These are phyloP conservation scores for Mycena metata DNA, from an alignment of 768 basidiomycete genomes.

Conservation along the genomic window DNA sequence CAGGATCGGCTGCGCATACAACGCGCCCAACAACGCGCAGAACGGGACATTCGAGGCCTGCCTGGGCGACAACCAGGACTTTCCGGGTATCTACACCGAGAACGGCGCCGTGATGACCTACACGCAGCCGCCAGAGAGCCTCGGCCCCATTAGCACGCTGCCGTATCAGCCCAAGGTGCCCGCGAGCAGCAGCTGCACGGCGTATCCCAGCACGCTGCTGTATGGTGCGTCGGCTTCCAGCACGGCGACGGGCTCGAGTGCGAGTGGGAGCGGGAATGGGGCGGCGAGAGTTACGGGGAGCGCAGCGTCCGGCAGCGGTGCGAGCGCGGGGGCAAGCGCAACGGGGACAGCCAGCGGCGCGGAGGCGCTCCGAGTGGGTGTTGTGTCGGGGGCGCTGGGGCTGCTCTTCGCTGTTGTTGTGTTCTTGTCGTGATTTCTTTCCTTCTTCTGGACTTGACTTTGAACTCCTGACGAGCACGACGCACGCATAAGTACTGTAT, in stretches of 20 bases:
- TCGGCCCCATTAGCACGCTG: conserved; percentile 56
- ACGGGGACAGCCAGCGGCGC: conserved; percentile 15
- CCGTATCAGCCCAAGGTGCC: conserved; percentile 60
- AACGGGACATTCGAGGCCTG: conserved; percentile 75
- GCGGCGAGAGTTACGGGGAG: neutral
- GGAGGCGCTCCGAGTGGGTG: conserved; percentile 9
- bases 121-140: conserved; percentile 58
- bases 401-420: conserved; percentile 39
- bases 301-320: neutral
- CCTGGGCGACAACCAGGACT: conserved; percentile 72
- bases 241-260: conserved; percentile 1
- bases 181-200: conserved; percentile 52
- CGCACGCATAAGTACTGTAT: too few species aligned
- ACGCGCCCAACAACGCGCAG: conserved; percentile 74
- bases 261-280: neutral
- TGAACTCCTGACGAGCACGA: neutral
- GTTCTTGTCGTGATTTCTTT: conserved; percentile 36
- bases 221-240: conserved; percentile 41
- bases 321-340: conserved; percentile 14
- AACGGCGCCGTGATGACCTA: conserved; percentile 55
- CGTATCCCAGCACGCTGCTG: conserved; percentile 47
- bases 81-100: conserved; percentile 64
- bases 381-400: conserved; percentile 29
- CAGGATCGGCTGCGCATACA: conserved; percentile 81
- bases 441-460: neutral